phyloP scores from a whole-genome alignment of 1,284 basidiomycete species.

The Malassezia furfur region DNA sequence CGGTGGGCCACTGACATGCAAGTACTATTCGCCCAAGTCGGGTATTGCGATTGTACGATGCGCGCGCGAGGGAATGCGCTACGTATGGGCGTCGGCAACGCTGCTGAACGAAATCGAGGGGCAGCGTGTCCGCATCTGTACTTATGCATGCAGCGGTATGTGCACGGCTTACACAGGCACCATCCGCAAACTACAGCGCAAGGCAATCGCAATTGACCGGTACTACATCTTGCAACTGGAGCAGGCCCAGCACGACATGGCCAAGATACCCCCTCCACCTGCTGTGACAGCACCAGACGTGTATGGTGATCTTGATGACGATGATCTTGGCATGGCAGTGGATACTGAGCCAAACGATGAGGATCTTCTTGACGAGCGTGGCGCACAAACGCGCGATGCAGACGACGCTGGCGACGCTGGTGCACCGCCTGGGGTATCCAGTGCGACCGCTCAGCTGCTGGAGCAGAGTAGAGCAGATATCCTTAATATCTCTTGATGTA shows the following conservation, averaged over 20 bases:
- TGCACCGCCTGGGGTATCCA: background rate
- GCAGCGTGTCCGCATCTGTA: constrained; percentile 5
- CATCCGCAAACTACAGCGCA: constrained; percentile 14
- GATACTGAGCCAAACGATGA: background rate
- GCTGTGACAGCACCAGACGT: too few relatives aligned
- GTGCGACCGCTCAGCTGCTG: background rate
- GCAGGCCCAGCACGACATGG: background rate
- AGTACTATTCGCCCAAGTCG: constrained; percentile 14
- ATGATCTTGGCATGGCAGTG: constrained; percentile 1
- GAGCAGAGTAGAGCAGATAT: constrained; percentile 3
- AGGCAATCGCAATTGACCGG: constrained; percentile 12
- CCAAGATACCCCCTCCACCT: background rate
- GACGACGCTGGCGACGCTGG: too few relatives aligned
- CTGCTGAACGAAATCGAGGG: constrained; percentile 10
- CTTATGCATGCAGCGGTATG: constrained; percentile 10
- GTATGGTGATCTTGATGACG: background rate
- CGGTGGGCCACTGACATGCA: constrained; percentile 14
- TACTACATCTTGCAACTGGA: constrained; percentile 13
- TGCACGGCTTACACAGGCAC: constrained; percentile 2
- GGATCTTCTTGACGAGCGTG: too few relatives aligned
- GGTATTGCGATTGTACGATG: constrained; percentile 13
- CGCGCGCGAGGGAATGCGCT: constrained; percentile 11
- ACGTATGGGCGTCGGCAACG: constrained; percentile 16
- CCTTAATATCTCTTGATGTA: background rate
- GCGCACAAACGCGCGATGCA: too few relatives aligned